These are phyloP conservation scores for Starmera quercuum DNA, from an alignment of 805 yeast species.

Conservation along the genomic window DNA sequence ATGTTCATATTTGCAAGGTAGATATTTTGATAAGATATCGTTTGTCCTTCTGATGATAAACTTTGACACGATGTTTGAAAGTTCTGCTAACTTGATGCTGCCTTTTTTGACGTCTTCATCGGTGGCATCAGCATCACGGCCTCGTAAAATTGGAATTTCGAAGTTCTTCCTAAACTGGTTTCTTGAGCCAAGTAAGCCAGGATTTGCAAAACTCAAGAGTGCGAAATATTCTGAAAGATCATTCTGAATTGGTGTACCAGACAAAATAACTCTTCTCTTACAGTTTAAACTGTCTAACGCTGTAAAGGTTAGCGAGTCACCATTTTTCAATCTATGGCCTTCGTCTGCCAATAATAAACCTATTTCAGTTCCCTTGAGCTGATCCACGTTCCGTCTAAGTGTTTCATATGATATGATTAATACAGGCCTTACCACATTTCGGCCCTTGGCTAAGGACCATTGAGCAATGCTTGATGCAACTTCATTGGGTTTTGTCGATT, in stretches of 20 bases:
- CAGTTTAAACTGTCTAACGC: conserved; percentile 81
- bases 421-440: conserved; percentile 88
- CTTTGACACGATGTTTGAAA: conserved; percentile 71
- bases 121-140: conserved; percentile 85
- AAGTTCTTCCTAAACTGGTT: conserved; percentile 77
- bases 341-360: conserved; percentile 85
- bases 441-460: conserved; percentile 86
- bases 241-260: conserved; percentile 97
- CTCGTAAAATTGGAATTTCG: conserved; percentile 71
- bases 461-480: conserved; percentile 59
- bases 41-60: conserved; percentile 94
- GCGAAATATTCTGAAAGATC: conserved; percentile 93
- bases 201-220: conserved; percentile 84
- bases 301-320: conserved; percentile 86
- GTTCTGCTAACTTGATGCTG: conserved; percentile 56
- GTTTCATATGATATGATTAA: conserved; percentile 93
- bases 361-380: conserved; percentile 65
- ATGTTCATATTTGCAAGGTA: conserved; percentile 94
- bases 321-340: conserved; percentile 79
- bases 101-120: conserved; percentile 71
- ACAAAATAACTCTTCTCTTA: conserved; percentile 80
- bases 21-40: conserved; percentile 86
- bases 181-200: conserved; percentile 83
- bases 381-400: conserved; percentile 73
- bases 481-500: conserved; percentile 62